Evolutionary conservation across 108 stramenopile genomes (phyloP).

Genomic region (Fistulifera solaris): DNA sequence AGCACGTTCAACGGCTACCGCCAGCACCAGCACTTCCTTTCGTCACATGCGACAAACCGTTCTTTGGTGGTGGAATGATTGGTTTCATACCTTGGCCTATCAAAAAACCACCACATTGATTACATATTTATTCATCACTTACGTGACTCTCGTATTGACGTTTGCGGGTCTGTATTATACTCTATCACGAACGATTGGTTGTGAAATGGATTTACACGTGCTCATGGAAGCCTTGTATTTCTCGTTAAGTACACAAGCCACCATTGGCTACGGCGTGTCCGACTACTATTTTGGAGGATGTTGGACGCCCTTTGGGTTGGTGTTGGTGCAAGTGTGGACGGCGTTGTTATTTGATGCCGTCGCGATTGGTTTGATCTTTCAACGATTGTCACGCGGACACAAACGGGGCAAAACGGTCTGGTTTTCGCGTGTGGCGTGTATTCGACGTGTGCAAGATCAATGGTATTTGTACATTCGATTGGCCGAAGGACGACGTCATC

Average conservation of each 20-base stretch:
- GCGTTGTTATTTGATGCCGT: conserved; percentile 87
- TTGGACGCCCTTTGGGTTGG: conserved; percentile 76
- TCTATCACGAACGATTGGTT: conserved; percentile 38
- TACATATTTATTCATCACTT: conserved; percentile 44
- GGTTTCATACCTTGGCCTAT: conserved; percentile 71
- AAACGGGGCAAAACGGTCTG: conserved; percentile 84
- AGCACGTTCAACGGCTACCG: too few relatives aligned
- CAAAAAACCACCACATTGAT: conserved; percentile 50
- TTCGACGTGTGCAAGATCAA: conserved; percentile 66
- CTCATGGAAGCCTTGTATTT: conserved; percentile 85
- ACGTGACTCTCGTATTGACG: conserved; percentile 41
- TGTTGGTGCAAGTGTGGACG: conserved; percentile 74
- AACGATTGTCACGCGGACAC: conserved; percentile 77
- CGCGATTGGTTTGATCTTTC: conserved; percentile 88
- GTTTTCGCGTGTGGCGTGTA: conserved; percentile 81
- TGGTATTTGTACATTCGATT: conserved; percentile 91
- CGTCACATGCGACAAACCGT: too few relatives aligned
- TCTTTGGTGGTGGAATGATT: conserved; percentile 41
- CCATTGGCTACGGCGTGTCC: conserved; percentile 90
- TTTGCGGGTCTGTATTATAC: conserved; percentile 66
- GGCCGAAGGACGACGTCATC: conserved; percentile 86
- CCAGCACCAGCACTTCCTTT: too few relatives aligned
- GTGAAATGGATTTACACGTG: conserved; percentile 76
- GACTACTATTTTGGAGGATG: conserved; percentile 92
- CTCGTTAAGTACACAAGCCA: conserved; percentile 86